A percentile compares a stretch with the other conserved stretches of the same genome.
These are phyloP conservation scores for Nicotiana rustica DNA, from an alignment of 305 asterid genomes.

Conservation along the genomic window DNA sequence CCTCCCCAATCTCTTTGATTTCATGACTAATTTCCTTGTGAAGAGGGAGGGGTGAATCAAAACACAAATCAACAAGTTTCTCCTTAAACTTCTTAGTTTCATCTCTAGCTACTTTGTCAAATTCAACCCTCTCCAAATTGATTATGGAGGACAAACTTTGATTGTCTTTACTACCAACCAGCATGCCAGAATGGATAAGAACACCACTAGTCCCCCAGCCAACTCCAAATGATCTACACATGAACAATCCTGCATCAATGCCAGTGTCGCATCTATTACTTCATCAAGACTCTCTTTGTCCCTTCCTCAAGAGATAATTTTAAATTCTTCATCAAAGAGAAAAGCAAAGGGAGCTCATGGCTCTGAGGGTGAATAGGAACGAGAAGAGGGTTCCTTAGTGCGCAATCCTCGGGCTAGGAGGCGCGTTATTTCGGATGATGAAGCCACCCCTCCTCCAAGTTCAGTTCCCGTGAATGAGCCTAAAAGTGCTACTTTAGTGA, in stretches of 20 bases:
- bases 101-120: conserved; percentile 74
- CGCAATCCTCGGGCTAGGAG: no score
- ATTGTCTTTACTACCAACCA: conserved; percentile 64
- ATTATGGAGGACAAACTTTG: conserved; percentile 60
- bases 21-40: conserved; percentile 79
- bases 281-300: no score
- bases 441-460: no score
- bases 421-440: no score
- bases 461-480: no score
- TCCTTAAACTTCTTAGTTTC: conserved; percentile 64
- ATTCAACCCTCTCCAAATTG: conserved; percentile 79
- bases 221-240: conserved; percentile 97
- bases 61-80: conserved; percentile 75
- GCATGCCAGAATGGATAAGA: conserved; percentile 91
- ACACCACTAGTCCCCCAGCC: conserved; percentile 99
- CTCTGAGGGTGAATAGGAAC: no score
- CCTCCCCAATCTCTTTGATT: conserved; percentile 63
- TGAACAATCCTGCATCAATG: conserved; percentile 92
- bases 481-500: no score
- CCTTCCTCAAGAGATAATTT: no score
- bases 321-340: no score
- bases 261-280: no score
- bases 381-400: no score
- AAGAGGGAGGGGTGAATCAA: conserved; percentile 75
- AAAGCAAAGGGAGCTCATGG: no score